A percentile compares a stretch with the other conserved stretches of the same genome.
These are phyloP conservation scores for Scutellaria barbata DNA, from an alignment of 257 asterid genomes.

Conservation along the genomic window DNA sequence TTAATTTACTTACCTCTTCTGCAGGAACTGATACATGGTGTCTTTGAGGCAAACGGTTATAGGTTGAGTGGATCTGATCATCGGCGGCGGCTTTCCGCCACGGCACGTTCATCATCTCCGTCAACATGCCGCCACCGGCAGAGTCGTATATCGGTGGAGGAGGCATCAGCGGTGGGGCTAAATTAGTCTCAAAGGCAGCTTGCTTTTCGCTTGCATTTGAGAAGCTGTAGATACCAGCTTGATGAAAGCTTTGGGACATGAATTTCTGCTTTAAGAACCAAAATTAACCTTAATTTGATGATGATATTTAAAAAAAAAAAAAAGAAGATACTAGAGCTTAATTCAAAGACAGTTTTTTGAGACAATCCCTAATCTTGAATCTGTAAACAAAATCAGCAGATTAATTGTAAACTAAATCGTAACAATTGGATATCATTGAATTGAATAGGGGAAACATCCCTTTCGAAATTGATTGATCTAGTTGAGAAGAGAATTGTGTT, in stretches of 20 bases:
- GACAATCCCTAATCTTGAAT: not conserved
- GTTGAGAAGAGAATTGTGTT: slow-evolving; percentile 5
- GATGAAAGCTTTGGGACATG: slow-evolving; percentile 56
- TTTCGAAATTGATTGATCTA: slow-evolving; percentile 33
- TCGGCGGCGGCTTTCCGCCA: slow-evolving; percentile 48
- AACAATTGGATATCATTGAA: slow-evolving; percentile 35
- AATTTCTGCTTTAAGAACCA: slow-evolving; percentile 3
- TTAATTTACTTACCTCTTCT: slow-evolving; percentile 40
- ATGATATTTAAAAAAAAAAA: no score
- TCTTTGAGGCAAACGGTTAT: slow-evolving; percentile 46
- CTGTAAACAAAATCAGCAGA: no score
- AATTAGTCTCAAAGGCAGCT: slow-evolving; percentile 39
- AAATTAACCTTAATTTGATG: not conserved
- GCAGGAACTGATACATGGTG: slow-evolving; percentile 42
- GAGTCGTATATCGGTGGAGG: slow-evolving; percentile 40
- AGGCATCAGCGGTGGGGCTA: slow-evolving; percentile 21
- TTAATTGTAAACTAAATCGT: slow-evolving; percentile 9
- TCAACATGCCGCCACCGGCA: slow-evolving; percentile 56
- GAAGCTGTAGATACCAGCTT: slow-evolving; percentile 40
- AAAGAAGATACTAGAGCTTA: no score
- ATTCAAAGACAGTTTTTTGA: no score
- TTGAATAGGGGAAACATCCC: slow-evolving; percentile 42
- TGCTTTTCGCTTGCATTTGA: slow-evolving; percentile 51
- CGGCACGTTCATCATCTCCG: slow-evolving; percentile 52
- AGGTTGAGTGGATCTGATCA: slow-evolving; percentile 62